Evolutionary conservation across 2,329 filamentous ascomycete genomes (phyloP).

Genomic region (Cladosporium sp.): DNA sequence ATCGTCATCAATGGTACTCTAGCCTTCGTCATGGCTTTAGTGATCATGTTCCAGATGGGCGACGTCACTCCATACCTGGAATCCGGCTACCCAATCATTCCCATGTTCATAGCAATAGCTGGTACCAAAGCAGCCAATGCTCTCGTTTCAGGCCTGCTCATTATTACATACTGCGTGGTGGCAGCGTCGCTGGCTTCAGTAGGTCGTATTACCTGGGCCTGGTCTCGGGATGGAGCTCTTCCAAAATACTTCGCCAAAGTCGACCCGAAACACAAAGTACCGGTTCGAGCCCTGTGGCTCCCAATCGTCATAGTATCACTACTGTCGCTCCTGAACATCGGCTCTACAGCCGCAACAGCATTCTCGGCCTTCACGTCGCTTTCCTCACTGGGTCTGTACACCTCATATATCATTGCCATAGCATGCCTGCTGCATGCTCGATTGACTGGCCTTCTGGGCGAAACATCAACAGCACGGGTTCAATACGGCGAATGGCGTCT

Average conservation of each 20-base stretch:
- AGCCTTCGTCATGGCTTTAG: slow-evolving; percentile 39
- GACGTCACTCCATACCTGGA: slow-evolving; percentile 23
- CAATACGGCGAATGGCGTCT: slow-evolving; percentile 14
- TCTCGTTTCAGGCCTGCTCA: slow-evolving; percentile 13
- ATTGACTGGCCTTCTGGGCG: neutral
- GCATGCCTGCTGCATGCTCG: slow-evolving; percentile 13
- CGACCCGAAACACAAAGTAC: slow-evolving; percentile 13
- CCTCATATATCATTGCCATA: slow-evolving; percentile 16
- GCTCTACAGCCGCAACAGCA: slow-evolving; percentile 10
- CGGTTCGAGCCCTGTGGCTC: slow-evolving; percentile 14
- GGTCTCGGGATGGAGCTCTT: slow-evolving; percentile 17
- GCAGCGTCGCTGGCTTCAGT: slow-evolving; percentile 16
- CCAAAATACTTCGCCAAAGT: slow-evolving; percentile 13
- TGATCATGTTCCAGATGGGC: slow-evolving; percentile 36
- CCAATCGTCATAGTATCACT: slow-evolving; percentile 13
- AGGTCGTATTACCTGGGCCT: slow-evolving; percentile 17
- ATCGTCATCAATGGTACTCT: slow-evolving; percentile 35
- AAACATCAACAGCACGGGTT: slow-evolving; percentile 1
- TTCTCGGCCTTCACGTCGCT: slow-evolving; percentile 14
- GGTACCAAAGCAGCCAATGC: slow-evolving; percentile 11
- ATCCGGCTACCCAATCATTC: slow-evolving; percentile 14
- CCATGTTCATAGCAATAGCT: slow-evolving; percentile 11
- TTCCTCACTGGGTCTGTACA: slow-evolving; percentile 14
- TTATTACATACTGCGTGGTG: slow-evolving; percentile 19
- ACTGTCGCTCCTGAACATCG: slow-evolving; percentile 15